Conservation (phyloP, 1,139 yeast species). For the Saccharomyces pastorianus region DNA sequence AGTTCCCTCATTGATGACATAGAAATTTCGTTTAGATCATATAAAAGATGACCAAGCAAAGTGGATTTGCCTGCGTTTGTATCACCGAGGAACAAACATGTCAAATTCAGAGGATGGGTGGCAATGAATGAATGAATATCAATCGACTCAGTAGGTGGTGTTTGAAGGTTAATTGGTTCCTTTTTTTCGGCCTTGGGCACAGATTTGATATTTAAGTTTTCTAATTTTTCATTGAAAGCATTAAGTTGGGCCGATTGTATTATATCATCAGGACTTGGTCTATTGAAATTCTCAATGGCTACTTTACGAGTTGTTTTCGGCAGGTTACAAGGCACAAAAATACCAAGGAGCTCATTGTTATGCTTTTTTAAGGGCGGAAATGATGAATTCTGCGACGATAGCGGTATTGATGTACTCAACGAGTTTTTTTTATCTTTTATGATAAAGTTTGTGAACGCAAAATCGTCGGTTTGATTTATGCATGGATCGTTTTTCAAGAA, state of each 20-base stretch:
- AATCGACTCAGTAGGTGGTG: slow-evolving; percentile 3
- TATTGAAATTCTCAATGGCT: slow-evolving; percentile 48
- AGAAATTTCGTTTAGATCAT: slow-evolving; percentile 65
- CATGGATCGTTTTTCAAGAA: neutral
- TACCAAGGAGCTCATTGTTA: slow-evolving; percentile 15
- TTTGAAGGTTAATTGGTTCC: neutral
- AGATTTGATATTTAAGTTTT: slow-evolving; percentile 8
- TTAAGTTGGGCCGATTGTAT: slow-evolving; percentile 53
- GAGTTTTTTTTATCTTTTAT: neutral
- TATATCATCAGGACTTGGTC: slow-evolving; percentile 81
- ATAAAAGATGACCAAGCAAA: slow-evolving; percentile 69
- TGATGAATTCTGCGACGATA: neutral
- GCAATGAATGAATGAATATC: slow-evolving; percentile 8
- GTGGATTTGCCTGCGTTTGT: slow-evolving; percentile 93
- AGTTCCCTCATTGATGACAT: slow-evolving; percentile 61
- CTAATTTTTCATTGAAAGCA: slow-evolving; percentile 37
- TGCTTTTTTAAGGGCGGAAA: slow-evolving; percentile 13
- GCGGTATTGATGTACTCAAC: neutral
- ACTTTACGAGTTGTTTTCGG: slow-evolving; percentile 29
- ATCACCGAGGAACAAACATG: slow-evolving; percentile 62
- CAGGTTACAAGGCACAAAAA: slow-evolving; percentile 19
- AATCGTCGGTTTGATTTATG: neutral
- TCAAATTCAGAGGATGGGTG: slow-evolving; percentile 59
- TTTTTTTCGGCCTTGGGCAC: neutral
- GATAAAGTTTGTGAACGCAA: neutral